Evolutionary conservation across 2,329 filamentous ascomycete genomes (phyloP).

Genomic region (Lizonia empirigonia): DNA sequence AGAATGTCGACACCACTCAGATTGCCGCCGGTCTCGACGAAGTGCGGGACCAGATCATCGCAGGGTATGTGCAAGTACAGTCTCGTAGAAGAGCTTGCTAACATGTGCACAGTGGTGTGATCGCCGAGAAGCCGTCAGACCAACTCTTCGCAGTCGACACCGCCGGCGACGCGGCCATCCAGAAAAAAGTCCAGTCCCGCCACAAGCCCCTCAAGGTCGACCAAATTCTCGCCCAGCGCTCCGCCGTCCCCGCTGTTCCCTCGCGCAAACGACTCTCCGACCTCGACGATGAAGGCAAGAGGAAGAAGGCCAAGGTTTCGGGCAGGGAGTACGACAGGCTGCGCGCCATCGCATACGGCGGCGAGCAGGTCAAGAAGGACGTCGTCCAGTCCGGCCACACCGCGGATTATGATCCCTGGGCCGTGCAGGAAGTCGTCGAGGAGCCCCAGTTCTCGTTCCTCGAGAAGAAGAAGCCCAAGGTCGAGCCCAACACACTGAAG

Average conservation of each 20-base stretch:
- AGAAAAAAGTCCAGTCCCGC: slow-evolving; percentile 67
- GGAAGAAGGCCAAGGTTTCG: slow-evolving; percentile 83
- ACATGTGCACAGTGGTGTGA: slow-evolving; percentile 68
- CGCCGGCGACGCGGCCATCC: slow-evolving; percentile 69
- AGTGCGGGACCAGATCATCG: slow-evolving; percentile 86
- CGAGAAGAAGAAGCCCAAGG: slow-evolving; percentile 67
- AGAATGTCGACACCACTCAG: slow-evolving; percentile 93
- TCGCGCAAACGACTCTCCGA: slow-evolving; percentile 77
- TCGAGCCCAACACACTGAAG: slow-evolving; percentile 76
- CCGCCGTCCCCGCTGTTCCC: slow-evolving; percentile 78
- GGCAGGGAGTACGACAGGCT: slow-evolving; percentile 82
- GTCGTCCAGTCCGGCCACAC: slow-evolving; percentile 63
- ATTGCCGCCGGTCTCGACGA: slow-evolving; percentile 82
- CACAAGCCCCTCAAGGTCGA: slow-evolving; percentile 86
- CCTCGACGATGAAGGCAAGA: slow-evolving; percentile 67
- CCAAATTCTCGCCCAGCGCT: slow-evolving; percentile 86
- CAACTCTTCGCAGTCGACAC: slow-evolving; percentile 87
- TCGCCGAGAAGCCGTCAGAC: slow-evolving; percentile 80
- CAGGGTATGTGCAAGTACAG: slow-evolving; percentile 68
- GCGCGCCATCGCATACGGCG: slow-evolving; percentile 75
- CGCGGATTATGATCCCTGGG: slow-evolving; percentile 78
- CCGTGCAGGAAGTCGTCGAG: slow-evolving; percentile 55
- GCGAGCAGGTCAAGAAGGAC: slow-evolving; percentile 60
- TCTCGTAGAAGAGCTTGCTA: slow-evolving; percentile 8
- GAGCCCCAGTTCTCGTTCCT: slow-evolving; percentile 69